Conservation (phyloP, 2,329 filamentous ascomycete species). For the Fusarium floridanum region DNA sequence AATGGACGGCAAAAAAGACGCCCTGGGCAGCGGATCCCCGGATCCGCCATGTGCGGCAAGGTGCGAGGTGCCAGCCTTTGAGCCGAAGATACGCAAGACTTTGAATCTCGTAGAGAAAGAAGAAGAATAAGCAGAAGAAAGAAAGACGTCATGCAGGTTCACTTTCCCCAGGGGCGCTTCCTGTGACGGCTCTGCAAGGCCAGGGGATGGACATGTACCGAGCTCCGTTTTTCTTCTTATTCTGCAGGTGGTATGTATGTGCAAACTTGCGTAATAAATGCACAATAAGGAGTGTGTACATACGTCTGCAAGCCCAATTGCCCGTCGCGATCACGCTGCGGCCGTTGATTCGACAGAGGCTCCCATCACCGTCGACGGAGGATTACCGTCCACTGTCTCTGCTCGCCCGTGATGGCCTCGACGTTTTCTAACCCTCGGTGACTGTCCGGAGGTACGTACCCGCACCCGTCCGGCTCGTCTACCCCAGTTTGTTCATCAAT, state of each 20-base stretch:
- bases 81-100: slow-evolving; percentile 36
- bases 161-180: neutral
- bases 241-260: slow-evolving; percentile 1
- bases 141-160: slow-evolving; percentile 37
- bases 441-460: slow-evolving; percentile 47
- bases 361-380: slow-evolving; percentile 3
- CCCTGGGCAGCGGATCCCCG: slow-evolving; percentile 1
- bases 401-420: slow-evolving; percentile 1
- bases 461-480: neutral
- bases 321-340: slow-evolving; percentile 33
- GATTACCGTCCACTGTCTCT: neutral
- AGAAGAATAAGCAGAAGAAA: neutral
- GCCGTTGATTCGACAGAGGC: slow-evolving; percentile 18
- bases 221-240: slow-evolving; percentile 1
- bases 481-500: slow-evolving; percentile 11
- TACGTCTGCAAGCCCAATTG: slow-evolving; percentile 11
- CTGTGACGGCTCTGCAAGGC: slow-evolving; percentile 1
- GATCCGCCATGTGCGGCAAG: neutral
- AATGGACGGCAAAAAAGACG: slow-evolving; percentile 53
- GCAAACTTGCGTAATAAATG: slow-evolving; percentile 2
- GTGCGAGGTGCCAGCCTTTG: slow-evolving; percentile 31
- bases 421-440: slow-evolving; percentile 37
- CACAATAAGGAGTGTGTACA: neutral
- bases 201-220: slow-evolving; percentile 11
- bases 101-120: neutral